phyloP scores from a whole-genome alignment of 345 rosid genomes.

The Stellera chamaejasme region DNA sequence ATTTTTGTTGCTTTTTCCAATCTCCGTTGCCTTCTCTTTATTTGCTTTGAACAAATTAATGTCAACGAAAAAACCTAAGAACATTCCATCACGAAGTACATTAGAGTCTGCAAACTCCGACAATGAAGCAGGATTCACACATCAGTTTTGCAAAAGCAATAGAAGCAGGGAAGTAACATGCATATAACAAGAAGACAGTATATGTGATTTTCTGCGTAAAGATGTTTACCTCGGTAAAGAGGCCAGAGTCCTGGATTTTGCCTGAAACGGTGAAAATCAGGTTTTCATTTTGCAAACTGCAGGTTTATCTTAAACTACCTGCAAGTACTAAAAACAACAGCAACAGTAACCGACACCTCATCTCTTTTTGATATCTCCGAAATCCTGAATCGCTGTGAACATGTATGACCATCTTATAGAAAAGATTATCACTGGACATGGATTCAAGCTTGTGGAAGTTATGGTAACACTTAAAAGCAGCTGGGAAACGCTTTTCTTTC shows the following conservation, averaged over 20 bases:
- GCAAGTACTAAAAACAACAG: constrained; percentile 10
- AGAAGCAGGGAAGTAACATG: neutral
- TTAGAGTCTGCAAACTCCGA: constrained; percentile 3
- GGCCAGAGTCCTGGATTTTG: constrained; percentile 84
- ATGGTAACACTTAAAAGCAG: constrained; percentile 83
- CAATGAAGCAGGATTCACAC: neutral
- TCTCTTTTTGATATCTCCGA: constrained; percentile 89
- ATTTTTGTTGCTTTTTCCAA: constrained; percentile 27
- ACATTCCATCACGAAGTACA: constrained; percentile 12
- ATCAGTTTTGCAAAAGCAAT: too few species aligned
- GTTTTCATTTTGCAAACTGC: neutral
- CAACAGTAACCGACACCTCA: constrained; percentile 51
- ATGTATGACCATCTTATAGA: constrained; percentile 88
- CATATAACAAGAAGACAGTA: neutral
- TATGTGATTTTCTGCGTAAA: neutral
- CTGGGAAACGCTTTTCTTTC: constrained; percentile 71
- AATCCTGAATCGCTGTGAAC: constrained; percentile 79
- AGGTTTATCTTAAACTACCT: neutral
- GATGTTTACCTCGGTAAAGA: constrained; percentile 77
- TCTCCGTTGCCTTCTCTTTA: constrained; percentile 49
- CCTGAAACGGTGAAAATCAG: constrained; percentile 34
- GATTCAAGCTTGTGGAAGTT: constrained; percentile 65
- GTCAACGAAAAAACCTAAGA: constrained; percentile 85
- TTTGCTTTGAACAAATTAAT: constrained; percentile 76
- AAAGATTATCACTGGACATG: constrained; percentile 60